Base-by-base conservation (phyloP, 1,139 yeast species). In the Hemisphaericaspora subhashii region DNA sequence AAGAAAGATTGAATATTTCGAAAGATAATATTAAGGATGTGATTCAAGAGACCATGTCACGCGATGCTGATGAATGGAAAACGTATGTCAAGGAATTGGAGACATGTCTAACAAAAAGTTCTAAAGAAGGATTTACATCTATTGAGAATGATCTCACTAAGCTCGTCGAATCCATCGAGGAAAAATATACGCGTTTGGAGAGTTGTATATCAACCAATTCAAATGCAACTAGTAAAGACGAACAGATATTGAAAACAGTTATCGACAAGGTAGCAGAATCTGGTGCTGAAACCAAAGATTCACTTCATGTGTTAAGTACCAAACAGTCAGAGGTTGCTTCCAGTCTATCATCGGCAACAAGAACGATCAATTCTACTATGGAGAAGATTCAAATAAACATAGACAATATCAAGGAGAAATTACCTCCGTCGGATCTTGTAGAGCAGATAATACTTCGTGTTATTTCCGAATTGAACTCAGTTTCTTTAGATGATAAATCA, bases 391-490 rank as follows among this genome's bases (percentile, higher is more conserved):
- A 37, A 16, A 31, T 10, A 4, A 37, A 15, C 16, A 27, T 37
- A 24, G 20, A 33, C 12, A 21, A 29, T n/a, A 35, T 43, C 11
- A 38, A 35, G 29, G 34, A 40, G 15, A 37, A 13, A 43, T 30
- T 50, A 38, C 45, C 58, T 37, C 41, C 47, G 41, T 38, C 55
- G 30, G 54, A 53, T 24, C 22, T 52, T n/a, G 48, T 46, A 4
- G 38, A 45, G 29, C 55, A 53, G 26, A 54, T 61, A 5, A 44
- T 57, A 3, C 59, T 57, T 29, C 66, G 65, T 0, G 54, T 62
- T 25, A 44, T 60, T 5, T 53, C 53, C 3, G 63, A 61, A 38
- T 46, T 60, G 18, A 56, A 55, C 32, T 53, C 57, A 1, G 56
- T 57, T 1, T 51, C 59, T 8, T 46, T 57, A 8, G 64, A 60